Evolutionary conservation across 805 yeast genomes (phyloP).

Genomic region (Candida peoriensis): DNA sequence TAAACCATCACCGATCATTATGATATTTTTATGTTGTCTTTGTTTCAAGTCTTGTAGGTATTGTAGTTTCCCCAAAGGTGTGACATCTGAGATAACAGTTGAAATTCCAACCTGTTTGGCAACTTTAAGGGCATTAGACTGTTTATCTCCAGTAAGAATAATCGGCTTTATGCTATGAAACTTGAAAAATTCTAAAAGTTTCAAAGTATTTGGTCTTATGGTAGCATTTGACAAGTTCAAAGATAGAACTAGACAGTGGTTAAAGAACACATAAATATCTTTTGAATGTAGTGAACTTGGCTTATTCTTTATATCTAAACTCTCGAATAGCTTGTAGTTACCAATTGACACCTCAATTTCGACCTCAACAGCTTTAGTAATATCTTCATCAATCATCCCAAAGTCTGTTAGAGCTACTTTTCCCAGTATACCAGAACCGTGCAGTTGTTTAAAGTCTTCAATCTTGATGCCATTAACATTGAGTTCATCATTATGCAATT

Average conservation of each 20-base stretch:
- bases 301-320: too few relatives aligned
- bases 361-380: too few relatives aligned
- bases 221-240: background rate
- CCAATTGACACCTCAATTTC: too few relatives aligned
- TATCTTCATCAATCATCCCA: too few relatives aligned
- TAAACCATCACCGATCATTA: background rate
- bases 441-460: too few relatives aligned
- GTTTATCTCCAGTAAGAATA: background rate
- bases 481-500: too few relatives aligned
- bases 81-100: background rate
- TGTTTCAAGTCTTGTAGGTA: background rate
- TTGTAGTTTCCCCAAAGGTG: background rate
- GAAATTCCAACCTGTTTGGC: background rate
- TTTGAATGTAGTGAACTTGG: too few relatives aligned
- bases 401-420: too few relatives aligned
- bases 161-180: background rate
- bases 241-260: background rate
- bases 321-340: too few relatives aligned
- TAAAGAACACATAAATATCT: background rate
- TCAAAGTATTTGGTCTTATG: background rate
- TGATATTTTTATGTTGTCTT: background rate
- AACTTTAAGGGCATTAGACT: background rate
- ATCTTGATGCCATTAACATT: too few relatives aligned
- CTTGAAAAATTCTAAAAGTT: background rate
- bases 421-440: too few relatives aligned